Evolutionary conservation across 805 yeast species (phyloP).

Genomic region (Yamadazyma phyllophila): DNA sequence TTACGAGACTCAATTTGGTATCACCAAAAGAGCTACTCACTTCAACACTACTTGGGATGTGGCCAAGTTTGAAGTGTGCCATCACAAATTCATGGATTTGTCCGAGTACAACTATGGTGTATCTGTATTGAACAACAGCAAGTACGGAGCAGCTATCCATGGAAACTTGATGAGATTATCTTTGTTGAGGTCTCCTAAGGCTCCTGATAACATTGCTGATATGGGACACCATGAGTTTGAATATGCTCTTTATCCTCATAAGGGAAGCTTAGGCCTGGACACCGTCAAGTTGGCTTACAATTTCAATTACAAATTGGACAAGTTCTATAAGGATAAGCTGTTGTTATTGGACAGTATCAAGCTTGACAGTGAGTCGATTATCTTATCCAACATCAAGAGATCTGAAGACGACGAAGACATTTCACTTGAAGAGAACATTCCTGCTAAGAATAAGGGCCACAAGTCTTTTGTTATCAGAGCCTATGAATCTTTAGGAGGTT

Average conservation of each 20-base stretch:
- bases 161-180: conserved; percentile 91
- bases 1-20: conserved; percentile 93
- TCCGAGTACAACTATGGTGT: conserved; percentile 88
- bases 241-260: conserved; percentile 83
- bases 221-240: conserved; percentile 84
- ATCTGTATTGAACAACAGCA: conserved; percentile 74
- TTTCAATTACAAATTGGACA: conserved; percentile 56
- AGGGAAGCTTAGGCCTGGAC: conserved; percentile 58
- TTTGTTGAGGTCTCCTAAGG: conserved; percentile 84
- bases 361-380: conserved; percentile 55
- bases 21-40: conserved; percentile 90
- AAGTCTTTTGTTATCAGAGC: conserved; percentile 61
- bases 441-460: conserved; percentile 43
- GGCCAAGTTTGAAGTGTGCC: conserved; percentile 94
- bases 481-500: conserved; percentile 88
- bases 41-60: conserved; percentile 95
- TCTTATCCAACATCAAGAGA: conserved; percentile 77
- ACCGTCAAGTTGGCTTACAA: conserved; percentile 76
- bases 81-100: conserved; percentile 90
- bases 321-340: conserved; percentile 4
- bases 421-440: conserved; percentile 43
- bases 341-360: conserved; percentile 20
- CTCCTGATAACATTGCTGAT: conserved; percentile 93
- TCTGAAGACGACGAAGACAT: conserved; percentile 77
- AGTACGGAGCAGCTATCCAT: conserved; percentile 90